A percentile compares a stretch with the other conserved stretches of the same genome.
Evolutionary conservation across 129 eudicot species (phyloP).

Genomic region (Pseudognaphalium luteoalbum): DNA sequence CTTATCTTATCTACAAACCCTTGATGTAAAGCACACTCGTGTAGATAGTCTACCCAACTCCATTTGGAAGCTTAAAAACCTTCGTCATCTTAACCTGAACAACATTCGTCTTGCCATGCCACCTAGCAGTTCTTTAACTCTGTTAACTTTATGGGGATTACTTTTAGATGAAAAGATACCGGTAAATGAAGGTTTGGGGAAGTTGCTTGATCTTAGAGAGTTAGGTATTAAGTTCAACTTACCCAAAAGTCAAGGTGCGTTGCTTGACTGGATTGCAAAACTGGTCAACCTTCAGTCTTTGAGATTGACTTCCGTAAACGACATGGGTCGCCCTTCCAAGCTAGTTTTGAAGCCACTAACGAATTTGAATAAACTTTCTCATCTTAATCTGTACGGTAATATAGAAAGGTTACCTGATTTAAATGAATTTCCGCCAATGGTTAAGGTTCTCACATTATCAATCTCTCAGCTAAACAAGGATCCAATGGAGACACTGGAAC

Average conservation of each 20-base stretch:
- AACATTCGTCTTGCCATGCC: slow-evolving; percentile 46
- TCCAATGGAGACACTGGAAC: slow-evolving; percentile 52
- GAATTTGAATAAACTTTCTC: slow-evolving; percentile 38
- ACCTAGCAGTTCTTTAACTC: slow-evolving; percentile 29
- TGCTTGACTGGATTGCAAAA: slow-evolving; percentile 45
- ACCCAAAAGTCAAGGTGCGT: slow-evolving; percentile 23
- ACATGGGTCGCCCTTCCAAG: slow-evolving; percentile 38
- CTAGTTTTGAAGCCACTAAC: slow-evolving; percentile 40
- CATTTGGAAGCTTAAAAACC: slow-evolving; percentile 52
- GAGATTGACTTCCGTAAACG: slow-evolving; percentile 50
- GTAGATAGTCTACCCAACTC: slow-evolving; percentile 49
- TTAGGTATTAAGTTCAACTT: slow-evolving; percentile 48
- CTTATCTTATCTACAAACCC: slow-evolving; percentile 49
- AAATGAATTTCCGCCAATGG: slow-evolving; percentile 42
- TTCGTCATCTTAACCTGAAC: slow-evolving; percentile 57
- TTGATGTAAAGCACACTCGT: slow-evolving; percentile 66
- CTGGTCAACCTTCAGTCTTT: slow-evolving; percentile 39
- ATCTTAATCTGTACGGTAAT: slow-evolving; percentile 51
- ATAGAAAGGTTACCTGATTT: slow-evolving; percentile 37
- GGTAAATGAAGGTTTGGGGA: slow-evolving; percentile 36
- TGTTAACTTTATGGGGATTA: slow-evolving; percentile 55
- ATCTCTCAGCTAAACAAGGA: slow-evolving; percentile 42
- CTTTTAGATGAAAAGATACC: slow-evolving; percentile 42
- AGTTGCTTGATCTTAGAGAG: slow-evolving; percentile 46
- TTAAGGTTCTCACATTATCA: slow-evolving; percentile 64